phyloP scores from a whole-genome alignment of 306 rosid genomes.

The Heteromeles arbutifolia region DNA sequence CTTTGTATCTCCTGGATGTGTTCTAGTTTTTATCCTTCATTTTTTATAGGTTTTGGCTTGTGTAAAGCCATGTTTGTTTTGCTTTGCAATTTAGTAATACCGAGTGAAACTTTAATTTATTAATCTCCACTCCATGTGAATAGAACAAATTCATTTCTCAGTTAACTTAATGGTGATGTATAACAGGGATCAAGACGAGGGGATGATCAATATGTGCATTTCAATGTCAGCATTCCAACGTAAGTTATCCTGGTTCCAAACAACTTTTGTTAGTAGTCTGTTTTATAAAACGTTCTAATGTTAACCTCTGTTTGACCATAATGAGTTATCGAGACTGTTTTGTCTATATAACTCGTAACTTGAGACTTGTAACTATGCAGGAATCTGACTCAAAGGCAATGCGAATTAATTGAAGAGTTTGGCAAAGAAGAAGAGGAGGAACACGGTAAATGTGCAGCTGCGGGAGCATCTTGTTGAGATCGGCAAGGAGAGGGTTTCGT shows the following conservation, averaged over 20 bases:
- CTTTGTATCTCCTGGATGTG: too few species aligned
- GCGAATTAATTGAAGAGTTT: conserved; percentile 76
- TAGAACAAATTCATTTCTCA: background rate
- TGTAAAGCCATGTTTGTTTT: background rate
- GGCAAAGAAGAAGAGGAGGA: conserved; percentile 46
- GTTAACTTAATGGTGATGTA: background rate
- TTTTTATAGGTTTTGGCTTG: too few species aligned
- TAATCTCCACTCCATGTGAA: background rate
- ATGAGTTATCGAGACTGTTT: too few species aligned
- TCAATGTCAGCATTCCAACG: conserved; percentile 76
- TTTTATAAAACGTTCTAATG: background rate
- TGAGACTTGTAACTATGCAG: conserved; percentile 26
- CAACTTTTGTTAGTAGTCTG: background rate
- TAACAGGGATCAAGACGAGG: conserved; percentile 65
- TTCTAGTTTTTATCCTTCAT: too few species aligned
- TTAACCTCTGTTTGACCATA: background rate
- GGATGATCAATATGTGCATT: conserved; percentile 89
- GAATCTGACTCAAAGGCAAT: conserved; percentile 69
- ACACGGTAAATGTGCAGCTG: conserved; percentile 12
- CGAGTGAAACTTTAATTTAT: background rate
- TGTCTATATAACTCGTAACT: background rate
- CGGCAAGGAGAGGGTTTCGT: background rate
- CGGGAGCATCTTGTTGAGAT: conserved; percentile 41
- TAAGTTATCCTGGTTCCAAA: conserved; percentile 18
- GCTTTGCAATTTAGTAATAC: background rate